Conservation (phyloP, 495 filamentous ascomycete genomes). For the Letharia lupina region DNA sequence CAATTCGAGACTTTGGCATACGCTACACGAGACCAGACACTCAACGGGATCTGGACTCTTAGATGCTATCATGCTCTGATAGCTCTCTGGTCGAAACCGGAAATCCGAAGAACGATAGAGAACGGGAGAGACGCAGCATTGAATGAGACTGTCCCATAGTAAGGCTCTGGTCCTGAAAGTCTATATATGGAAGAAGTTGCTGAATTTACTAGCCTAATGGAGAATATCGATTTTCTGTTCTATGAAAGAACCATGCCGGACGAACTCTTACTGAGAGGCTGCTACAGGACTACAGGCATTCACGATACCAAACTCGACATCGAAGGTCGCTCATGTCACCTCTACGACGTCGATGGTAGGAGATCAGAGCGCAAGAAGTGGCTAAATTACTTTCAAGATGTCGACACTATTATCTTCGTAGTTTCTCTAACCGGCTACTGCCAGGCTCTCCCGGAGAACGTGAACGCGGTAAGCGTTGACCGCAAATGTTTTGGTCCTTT, state of each 20-base stretch:
- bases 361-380: constrained; percentile 13
- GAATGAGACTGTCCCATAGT: constrained; percentile 14
- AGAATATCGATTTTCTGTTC: constrained; percentile 6
- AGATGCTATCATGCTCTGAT: constrained; percentile 7
- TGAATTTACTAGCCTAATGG: constrained; percentile 6
- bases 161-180: neutral
- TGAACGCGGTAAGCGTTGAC: neutral
- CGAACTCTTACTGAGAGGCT: constrained; percentile 6
- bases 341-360: constrained; percentile 18
- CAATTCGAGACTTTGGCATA: neutral
- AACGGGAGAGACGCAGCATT: neutral
- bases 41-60: neutral
- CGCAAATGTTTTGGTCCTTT: neutral
- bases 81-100: neutral
- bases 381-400: constrained; percentile 9
- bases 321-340: neutral
- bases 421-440: constrained; percentile 18
- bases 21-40: neutral
- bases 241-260: neutral
- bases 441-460: constrained; percentile 13
- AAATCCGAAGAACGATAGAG: neutral
- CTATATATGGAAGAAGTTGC: neutral
- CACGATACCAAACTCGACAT: neutral
- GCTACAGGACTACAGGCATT: neutral
- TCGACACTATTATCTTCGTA: constrained; percentile 15